phyloP scores from a whole-genome alignment of 495 filamentous ascomycete species.

The Diplogelasinospora grovesii region DNA sequence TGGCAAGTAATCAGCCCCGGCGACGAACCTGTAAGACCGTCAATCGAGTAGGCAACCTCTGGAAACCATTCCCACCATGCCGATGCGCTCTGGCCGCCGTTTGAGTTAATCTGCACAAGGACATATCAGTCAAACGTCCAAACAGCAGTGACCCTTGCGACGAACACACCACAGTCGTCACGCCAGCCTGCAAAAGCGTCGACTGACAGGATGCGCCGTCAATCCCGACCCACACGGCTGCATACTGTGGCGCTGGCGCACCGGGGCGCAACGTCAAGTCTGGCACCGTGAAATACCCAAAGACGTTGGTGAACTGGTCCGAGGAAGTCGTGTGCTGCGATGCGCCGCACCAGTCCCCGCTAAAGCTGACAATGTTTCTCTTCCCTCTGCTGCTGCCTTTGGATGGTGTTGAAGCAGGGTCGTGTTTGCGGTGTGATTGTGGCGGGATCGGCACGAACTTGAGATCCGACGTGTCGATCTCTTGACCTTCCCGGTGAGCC shows the following conservation, averaged over 20 bases:
- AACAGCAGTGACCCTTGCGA: too few relatives aligned
- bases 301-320: slow-evolving; percentile 16
- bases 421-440: slow-evolving; percentile 10
- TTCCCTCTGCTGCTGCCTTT: background rate
- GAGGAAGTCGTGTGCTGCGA: slow-evolving; percentile 14
- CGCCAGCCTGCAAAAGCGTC: slow-evolving; percentile 22
- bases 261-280: slow-evolving; percentile 17
- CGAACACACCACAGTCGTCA: slow-evolving; percentile 26
- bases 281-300: slow-evolving; percentile 19
- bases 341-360: slow-evolving; percentile 28
- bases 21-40: too few relatives aligned
- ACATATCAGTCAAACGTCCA: too few relatives aligned
- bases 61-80: slow-evolving; percentile 66
- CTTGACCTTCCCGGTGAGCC: slow-evolving; percentile 8
- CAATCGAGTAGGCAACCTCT: slow-evolving; percentile 44
- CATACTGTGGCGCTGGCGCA: slow-evolving; percentile 18
- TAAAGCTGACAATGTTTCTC: slow-evolving; percentile 18
- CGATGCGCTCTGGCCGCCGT: slow-evolving; percentile 21
- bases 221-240: slow-evolving; percentile 24
- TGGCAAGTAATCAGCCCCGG: too few relatives aligned
- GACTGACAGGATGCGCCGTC: slow-evolving; percentile 24
- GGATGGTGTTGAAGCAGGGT: slow-evolving; percentile 2
- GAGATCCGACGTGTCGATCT: slow-evolving; percentile 8
- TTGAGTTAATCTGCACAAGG: slow-evolving; percentile 17
- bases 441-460: slow-evolving; percentile 15